Evolutionary conservation across 805 yeast species (phyloP).

Genomic region (Saccharomycopsis fermentans): DNA sequence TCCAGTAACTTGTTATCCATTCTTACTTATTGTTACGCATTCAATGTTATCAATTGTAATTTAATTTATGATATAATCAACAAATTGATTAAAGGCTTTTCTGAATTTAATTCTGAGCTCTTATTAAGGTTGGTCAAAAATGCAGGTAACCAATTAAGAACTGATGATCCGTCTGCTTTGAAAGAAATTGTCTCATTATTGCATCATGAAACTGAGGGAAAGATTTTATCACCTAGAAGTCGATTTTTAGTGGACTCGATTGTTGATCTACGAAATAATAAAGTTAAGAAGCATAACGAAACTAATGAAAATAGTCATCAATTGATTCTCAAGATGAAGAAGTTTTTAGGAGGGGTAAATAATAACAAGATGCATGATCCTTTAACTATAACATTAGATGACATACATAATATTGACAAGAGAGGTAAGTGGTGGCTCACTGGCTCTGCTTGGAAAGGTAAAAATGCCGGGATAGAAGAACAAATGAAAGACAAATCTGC

Average conservation of each 20-base stretch:
- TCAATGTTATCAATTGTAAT: constrained; percentile 65
- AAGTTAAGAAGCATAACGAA: constrained; percentile 46
- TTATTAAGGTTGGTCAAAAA: constrained; percentile 61
- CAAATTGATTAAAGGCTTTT: constrained; percentile 40
- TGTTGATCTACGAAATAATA: constrained; percentile 77
- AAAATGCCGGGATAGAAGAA: constrained; percentile 8
- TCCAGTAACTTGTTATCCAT: constrained; percentile 62
- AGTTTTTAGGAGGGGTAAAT: constrained; percentile 45
- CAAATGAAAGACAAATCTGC: constrained; percentile 13
- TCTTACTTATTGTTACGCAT: constrained; percentile 64
- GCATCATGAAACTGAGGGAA: constrained; percentile 35
- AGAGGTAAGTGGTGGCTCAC: constrained; percentile 99
- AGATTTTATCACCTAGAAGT: constrained; percentile 47
- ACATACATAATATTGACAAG: constrained; percentile 63
- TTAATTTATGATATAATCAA: constrained; percentile 70
- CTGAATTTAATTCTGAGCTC: constrained; percentile 69
- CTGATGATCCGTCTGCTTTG: constrained; percentile 81
- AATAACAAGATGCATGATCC: constrained; percentile 52
- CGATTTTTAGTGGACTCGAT: constrained; percentile 79
- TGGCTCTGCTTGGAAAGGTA: constrained; percentile 95
- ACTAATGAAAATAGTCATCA: constrained; percentile 31
- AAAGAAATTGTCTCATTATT: constrained; percentile 63
- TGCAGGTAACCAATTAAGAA: constrained; percentile 75
- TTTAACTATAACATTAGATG: constrained; percentile 72
- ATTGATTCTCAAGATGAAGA: constrained; percentile 49